These are phyloP conservation scores for Vitis amurensis DNA, from an alignment of 164 flowering plant species.

Conservation along the genomic window DNA sequence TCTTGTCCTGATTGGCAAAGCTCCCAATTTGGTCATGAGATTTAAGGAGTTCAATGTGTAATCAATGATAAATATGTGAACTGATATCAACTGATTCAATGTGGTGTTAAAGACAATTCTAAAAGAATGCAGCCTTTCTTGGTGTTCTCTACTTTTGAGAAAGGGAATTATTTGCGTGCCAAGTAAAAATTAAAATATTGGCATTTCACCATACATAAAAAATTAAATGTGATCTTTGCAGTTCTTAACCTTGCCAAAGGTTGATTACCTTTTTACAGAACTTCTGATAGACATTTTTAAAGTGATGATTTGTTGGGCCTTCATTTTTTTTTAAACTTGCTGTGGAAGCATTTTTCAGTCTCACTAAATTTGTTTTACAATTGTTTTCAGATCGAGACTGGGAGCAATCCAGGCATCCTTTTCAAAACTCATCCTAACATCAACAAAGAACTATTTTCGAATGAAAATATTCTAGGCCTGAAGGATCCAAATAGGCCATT, in stretches of 20 bases:
- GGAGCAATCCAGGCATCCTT: conserved; percentile 64
- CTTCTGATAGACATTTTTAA: not conserved
- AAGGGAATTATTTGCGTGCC: not conserved
- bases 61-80: not conserved
- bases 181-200: not conserved
- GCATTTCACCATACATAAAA: not conserved
- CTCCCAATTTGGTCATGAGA: not conserved
- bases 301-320: not conserved
- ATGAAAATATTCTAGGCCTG: conserved; percentile 81
- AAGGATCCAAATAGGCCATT: conserved; percentile 93
- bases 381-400: conserved; percentile 72
- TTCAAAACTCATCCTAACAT: conserved; percentile 98
- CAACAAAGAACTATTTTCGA: conserved; percentile 85
- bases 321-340: not conserved
- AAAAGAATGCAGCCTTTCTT: too few species aligned
- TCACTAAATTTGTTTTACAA: not conserved
- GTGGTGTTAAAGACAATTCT: not conserved
- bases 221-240: not conserved
- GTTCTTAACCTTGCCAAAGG: not conserved
- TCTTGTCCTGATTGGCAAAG: not conserved
- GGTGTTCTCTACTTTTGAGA: not conserved
- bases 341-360: not conserved
- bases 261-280: not conserved
- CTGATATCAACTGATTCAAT: not conserved
- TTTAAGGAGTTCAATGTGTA: not conserved